Conservation (phyloP, 169 alveolate genomes). For the Ichthyophthirius multifiliis region DNA sequence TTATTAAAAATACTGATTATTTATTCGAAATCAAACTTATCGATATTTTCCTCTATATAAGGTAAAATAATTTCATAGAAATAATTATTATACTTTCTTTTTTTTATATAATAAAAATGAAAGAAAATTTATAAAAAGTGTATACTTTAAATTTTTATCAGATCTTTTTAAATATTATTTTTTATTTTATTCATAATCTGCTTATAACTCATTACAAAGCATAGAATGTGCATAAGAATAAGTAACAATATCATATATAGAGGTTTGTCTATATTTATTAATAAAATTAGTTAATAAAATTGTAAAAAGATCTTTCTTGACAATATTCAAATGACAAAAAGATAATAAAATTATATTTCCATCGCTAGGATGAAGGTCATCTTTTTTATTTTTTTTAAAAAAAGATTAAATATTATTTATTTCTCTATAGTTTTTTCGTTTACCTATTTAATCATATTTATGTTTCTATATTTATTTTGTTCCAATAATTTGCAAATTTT, state of each 20-base stretch:
- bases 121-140: no score
- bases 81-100: neutral
- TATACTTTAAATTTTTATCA: neutral
- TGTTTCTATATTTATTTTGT: neutral
- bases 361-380: neutral
- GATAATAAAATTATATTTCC: neutral
- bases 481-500: neutral
- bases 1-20: neutral
- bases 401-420: neutral
- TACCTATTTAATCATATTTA: neutral
- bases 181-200: neutral
- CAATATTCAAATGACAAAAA: neutral
- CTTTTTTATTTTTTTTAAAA: neutral
- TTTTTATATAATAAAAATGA: neutral
- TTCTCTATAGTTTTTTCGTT: neutral
- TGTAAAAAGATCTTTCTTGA: neutral
- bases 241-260: neutral
- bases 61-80: neutral
- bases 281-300: neutral
- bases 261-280: neutral
- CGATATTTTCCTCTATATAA: neutral
- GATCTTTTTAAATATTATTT: neutral
- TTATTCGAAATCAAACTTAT: neutral
- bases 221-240: conserved; percentile 1
- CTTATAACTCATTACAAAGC: neutral